Evolutionary conservation across 2,329 filamentous ascomycete genomes (phyloP).

Genomic region (Fusarium coicis): DNA sequence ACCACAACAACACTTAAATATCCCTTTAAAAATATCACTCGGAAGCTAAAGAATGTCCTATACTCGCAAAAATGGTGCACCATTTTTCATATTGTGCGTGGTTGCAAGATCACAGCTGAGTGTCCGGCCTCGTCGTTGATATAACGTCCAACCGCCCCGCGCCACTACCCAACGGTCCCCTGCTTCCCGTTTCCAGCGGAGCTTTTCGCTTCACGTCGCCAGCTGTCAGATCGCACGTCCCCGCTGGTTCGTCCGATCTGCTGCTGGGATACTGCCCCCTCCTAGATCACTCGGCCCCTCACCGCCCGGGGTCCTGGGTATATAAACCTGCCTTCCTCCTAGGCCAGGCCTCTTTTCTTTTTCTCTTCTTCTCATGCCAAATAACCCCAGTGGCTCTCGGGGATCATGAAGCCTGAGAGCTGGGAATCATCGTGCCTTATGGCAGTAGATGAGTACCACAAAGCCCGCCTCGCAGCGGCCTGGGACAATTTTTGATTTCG

Average conservation of each 20-base stretch:
- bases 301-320: slow-evolving; percentile 13
- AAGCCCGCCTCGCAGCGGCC: background rate
- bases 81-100: background rate
- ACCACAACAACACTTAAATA: slow-evolving; percentile 25
- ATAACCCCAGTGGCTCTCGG: slow-evolving; percentile 12
- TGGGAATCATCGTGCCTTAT: slow-evolving; percentile 13
- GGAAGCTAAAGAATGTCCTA: background rate
- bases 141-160: slow-evolving; percentile 9
- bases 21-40: slow-evolving; percentile 3
- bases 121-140: slow-evolving; percentile 1
- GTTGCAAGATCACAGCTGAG: slow-evolving; percentile 20
- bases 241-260: background rate
- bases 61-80: background rate
- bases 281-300: slow-evolving; percentile 24
- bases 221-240: background rate
- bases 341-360: background rate
- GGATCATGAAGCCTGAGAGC: slow-evolving; percentile 20
- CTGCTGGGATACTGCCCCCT: background rate
- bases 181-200: background rate
- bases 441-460: background rate
- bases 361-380: background rate
- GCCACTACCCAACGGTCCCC: slow-evolving; percentile 3
- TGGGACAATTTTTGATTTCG: slow-evolving; percentile 28
- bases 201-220: background rate
- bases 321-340: background rate